Conservation (phyloP, 805 yeast species). For the Torulaspora franciscae region DNA sequence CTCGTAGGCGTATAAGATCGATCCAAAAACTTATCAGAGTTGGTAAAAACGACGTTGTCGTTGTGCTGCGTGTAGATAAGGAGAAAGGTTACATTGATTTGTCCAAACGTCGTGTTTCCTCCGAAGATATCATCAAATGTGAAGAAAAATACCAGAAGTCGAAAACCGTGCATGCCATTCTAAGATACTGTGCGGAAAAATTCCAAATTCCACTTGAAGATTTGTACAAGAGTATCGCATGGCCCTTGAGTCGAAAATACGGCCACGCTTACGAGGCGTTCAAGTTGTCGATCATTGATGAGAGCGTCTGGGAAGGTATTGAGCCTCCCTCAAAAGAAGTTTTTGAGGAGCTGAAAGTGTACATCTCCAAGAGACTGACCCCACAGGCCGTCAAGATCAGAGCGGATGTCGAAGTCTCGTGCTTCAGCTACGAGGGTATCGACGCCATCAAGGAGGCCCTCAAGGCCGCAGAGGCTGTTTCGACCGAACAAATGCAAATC, state of each 20-base stretch:
- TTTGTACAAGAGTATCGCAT: constrained; percentile 83
- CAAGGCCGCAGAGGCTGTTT: constrained; percentile 74
- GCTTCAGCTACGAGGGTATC: constrained; percentile 95
- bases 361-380: constrained; percentile 88
- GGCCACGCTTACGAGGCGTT: constrained; percentile 98
- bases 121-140: constrained; percentile 95
- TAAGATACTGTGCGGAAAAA: constrained; percentile 97
- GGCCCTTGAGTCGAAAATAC: constrained; percentile 93
- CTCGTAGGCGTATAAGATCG: constrained; percentile 97
- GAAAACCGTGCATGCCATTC: constrained; percentile 95
- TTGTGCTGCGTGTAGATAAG: constrained; percentile 94
- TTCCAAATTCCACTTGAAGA: constrained; percentile 81
- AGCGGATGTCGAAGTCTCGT: constrained; percentile 97
- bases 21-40: constrained; percentile 96
- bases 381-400: constrained; percentile 97
- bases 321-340: constrained; percentile 67
- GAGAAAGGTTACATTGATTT: constrained; percentile 98
- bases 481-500: constrained; percentile 81
- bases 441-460: constrained; percentile 93
- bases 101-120: constrained; percentile 95
- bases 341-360: constrained; percentile 76
- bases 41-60: constrained; percentile 97
- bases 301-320: constrained; percentile 74
- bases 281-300: constrained; percentile 90
- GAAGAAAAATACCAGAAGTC: constrained; percentile 96